These are phyloP conservation scores for Zostera marina DNA, from an alignment of 116 monocot genomes.

Conservation along the genomic window DNA sequence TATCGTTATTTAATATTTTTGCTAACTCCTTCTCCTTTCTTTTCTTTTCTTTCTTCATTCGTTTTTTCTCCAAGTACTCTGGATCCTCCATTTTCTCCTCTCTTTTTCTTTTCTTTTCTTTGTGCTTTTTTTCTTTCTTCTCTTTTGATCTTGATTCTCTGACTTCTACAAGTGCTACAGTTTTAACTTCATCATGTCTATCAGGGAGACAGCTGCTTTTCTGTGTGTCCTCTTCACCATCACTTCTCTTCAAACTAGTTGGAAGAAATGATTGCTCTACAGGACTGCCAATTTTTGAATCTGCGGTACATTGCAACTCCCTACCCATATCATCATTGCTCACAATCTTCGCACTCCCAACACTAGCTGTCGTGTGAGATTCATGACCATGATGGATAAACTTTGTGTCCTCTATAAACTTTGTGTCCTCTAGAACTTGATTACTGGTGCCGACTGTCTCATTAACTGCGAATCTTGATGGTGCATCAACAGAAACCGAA, in stretches of 20 bases:
- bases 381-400: constrained; percentile 30
- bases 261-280: constrained; percentile 15
- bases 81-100: constrained; percentile 30
- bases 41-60: constrained; percentile 77
- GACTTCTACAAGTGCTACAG: neutral
- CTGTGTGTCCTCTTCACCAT: constrained; percentile 6
- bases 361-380: constrained; percentile 41
- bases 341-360: constrained; percentile 42
- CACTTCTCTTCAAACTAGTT: constrained; percentile 6
- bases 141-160: constrained; percentile 25
- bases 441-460: constrained; percentile 20
- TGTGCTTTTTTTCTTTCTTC: constrained; percentile 37
- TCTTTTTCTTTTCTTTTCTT: constrained; percentile 36
- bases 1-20: constrained; percentile 15
- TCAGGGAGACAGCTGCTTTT: constrained; percentile 6
- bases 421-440: constrained; percentile 50
- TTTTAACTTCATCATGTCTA: constrained; percentile 6
- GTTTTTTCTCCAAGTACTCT: constrained; percentile 63
- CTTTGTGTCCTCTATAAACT: constrained; percentile 57
- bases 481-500: constrained; percentile 93
- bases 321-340: constrained; percentile 25
- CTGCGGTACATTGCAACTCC: constrained; percentile 76
- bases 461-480: constrained; percentile 15
- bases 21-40: constrained; percentile 49
- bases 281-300: constrained; percentile 23